phyloP scores from a whole-genome alignment of 1,139 yeast genomes.

The Blastobotrys ciferrii region DNA sequence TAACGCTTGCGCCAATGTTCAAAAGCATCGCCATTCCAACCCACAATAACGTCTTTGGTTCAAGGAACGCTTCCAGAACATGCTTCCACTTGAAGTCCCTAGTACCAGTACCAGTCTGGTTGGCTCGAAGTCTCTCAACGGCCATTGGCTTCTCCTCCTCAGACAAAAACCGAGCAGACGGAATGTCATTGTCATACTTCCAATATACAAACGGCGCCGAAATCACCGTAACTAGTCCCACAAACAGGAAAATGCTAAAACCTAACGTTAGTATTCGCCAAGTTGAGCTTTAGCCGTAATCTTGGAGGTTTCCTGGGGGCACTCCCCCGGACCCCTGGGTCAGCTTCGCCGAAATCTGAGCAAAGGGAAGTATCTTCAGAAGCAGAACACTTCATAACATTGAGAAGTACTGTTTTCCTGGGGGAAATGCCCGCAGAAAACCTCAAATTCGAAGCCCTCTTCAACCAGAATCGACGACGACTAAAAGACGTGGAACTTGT shows the following conservation, averaged over 20 bases:
- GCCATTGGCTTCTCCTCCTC: constrained; percentile 51
- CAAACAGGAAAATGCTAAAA: constrained; percentile 48
- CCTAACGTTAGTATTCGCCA: neutral
- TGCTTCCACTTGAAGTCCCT: constrained; percentile 53
- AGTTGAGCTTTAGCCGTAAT: too few relatives aligned
- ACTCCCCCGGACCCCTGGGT: too few relatives aligned
- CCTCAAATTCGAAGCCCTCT: neutral
- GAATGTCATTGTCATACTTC: constrained; percentile 44
- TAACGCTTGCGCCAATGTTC: constrained; percentile 54
- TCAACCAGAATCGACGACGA: neutral
- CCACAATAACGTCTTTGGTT: constrained; percentile 52
- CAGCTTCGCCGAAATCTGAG: too few relatives aligned
- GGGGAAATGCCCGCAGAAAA: too few relatives aligned
- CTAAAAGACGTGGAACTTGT: too few relatives aligned
- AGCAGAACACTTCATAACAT: too few relatives aligned
- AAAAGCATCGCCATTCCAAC: constrained; percentile 42
- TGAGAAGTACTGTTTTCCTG: too few relatives aligned
- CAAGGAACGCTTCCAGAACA: constrained; percentile 43
- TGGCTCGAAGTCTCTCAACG: constrained; percentile 48
- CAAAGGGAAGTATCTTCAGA: too few relatives aligned
- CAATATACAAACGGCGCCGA: constrained; percentile 40
- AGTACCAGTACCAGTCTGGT: constrained; percentile 55
- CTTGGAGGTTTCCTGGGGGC: too few relatives aligned
- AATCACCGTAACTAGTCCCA: constrained; percentile 50
- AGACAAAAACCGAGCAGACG: constrained; percentile 53